These are phyloP conservation scores for Globisporangium carolinianum DNA, from an alignment of 352 stramenopile genomes.

Conservation along the genomic window DNA sequence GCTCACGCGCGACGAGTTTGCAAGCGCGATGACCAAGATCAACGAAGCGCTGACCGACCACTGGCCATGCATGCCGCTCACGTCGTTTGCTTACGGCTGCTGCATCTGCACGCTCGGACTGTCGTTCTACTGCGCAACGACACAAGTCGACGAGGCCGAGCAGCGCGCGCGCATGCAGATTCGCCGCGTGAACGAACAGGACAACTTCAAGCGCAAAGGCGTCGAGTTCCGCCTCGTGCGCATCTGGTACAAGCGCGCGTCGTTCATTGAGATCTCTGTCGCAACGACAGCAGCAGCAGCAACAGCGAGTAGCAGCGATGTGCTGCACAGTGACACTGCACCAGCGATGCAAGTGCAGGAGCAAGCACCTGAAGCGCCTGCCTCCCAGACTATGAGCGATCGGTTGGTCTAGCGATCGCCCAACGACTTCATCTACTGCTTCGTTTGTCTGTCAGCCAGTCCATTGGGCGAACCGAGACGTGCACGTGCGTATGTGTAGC, in stretches of 20 bases:
- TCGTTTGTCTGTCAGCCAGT: no score
- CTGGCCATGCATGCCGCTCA: constrained; percentile 80
- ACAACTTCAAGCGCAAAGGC: constrained; percentile 43
- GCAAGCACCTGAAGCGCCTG: neutral
- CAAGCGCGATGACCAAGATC: constrained; percentile 51
- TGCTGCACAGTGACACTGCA: neutral
- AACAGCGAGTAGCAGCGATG: no score
- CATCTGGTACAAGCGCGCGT: constrained; percentile 61
- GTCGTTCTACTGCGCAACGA: constrained; percentile 73
- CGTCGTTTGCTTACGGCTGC: constrained; percentile 73
- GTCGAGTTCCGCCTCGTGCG: constrained; percentile 63
- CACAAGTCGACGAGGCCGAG: constrained; percentile 72
- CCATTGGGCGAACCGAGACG: neutral
- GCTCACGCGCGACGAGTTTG: constrained; percentile 65
- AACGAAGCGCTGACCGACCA: constrained; percentile 80
- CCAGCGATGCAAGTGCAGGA: neutral
- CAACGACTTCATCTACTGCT: no score
- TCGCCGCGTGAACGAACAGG: constrained; percentile 59
- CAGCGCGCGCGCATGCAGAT: constrained; percentile 57
- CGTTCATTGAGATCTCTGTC: constrained; percentile 63
- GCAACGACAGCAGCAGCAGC: neutral
- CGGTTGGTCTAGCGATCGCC: neutral
- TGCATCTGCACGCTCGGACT: constrained; percentile 76
- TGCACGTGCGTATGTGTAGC: neutral
- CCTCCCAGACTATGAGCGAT: neutral